Conservation (phyloP, 306 rosid species). For the Ormosia semicastrata region DNA sequence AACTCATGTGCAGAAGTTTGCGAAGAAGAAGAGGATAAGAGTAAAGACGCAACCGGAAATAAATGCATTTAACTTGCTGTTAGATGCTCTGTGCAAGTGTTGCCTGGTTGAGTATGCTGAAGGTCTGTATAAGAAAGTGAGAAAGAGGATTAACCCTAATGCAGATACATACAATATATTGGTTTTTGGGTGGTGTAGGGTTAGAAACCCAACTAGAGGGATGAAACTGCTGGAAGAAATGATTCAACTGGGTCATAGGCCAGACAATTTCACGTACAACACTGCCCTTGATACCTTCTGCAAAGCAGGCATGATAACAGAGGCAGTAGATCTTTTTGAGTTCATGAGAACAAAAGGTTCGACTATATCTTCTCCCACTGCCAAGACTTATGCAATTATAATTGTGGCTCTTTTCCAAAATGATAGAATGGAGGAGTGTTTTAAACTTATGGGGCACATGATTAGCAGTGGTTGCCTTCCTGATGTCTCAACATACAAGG, state of each 20-base stretch:
- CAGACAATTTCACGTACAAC: slow-evolving; percentile 82
- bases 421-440: slow-evolving; percentile 77
- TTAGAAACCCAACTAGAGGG: slow-evolving; percentile 74
- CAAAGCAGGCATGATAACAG: slow-evolving; percentile 68
- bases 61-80: slow-evolving; percentile 74
- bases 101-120: slow-evolving; percentile 81
- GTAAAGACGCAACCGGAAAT: slow-evolving; percentile 84
- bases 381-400: slow-evolving; percentile 74
- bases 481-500: slow-evolving; percentile 88
- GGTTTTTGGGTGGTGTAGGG: slow-evolving; percentile 96
- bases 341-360: slow-evolving; percentile 88
- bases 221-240: slow-evolving; percentile 78
- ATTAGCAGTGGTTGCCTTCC: slow-evolving; percentile 83
- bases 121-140: slow-evolving; percentile 61
- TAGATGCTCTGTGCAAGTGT: slow-evolving; percentile 89
- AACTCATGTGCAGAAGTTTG: slow-evolving; percentile 79
- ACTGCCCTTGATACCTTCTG: slow-evolving; percentile 85
- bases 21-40: slow-evolving; percentile 75
- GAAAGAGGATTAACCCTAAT: slow-evolving; percentile 61
- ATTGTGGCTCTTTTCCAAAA: slow-evolving; percentile 70
- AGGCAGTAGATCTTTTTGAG: slow-evolving; percentile 77
- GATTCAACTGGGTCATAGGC: slow-evolving; percentile 63
- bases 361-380: slow-evolving; percentile 73
- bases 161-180: slow-evolving; percentile 64
- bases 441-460: slow-evolving; percentile 64